These are phyloP conservation scores for Fusarium albidum DNA, from an alignment of 2,329 filamentous ascomycete genomes.

Conservation along the genomic window DNA sequence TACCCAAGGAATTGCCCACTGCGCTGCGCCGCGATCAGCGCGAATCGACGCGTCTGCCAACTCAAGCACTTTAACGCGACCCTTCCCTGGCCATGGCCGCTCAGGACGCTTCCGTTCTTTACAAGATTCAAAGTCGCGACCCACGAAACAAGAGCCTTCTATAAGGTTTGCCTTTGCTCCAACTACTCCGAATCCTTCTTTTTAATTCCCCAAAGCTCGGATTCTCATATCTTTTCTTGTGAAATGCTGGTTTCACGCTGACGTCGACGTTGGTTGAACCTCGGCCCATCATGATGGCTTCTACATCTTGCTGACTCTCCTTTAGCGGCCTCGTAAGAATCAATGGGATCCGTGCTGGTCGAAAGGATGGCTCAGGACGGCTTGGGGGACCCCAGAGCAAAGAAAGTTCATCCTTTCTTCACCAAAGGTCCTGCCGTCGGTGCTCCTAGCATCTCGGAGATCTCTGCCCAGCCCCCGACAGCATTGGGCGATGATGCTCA, in stretches of 20 bases:
- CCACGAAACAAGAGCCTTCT: background rate
- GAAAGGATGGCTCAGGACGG: constrained; percentile 55
- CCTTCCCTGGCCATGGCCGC: constrained; percentile 26
- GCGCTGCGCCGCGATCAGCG: constrained; percentile 16
- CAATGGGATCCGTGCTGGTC: constrained; percentile 54
- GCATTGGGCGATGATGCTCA: constrained; percentile 3
- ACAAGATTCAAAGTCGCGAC: constrained; percentile 6
- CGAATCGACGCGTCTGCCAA: constrained; percentile 31
- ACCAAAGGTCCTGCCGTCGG: constrained; percentile 37
- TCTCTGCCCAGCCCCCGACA: background rate
- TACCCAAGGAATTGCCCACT: constrained; percentile 12
- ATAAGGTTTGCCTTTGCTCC: background rate
- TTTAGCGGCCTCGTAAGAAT: constrained; percentile 23
- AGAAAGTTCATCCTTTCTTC: constrained; percentile 67
- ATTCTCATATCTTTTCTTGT: background rate
- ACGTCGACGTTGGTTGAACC: constrained; percentile 21
- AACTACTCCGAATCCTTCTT: background rate
- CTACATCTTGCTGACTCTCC: constrained; percentile 1
- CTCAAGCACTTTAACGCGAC: constrained; percentile 39
- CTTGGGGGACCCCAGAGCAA: constrained; percentile 45
- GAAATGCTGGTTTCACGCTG: constrained; percentile 32
- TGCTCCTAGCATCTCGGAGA: constrained; percentile 5
- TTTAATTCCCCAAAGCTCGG: background rate
- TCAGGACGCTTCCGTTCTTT: constrained; percentile 24
- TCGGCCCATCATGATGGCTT: background rate